phyloP scores from a whole-genome alignment of 2,329 filamentous ascomycete genomes.

The Cercospora sesami region DNA sequence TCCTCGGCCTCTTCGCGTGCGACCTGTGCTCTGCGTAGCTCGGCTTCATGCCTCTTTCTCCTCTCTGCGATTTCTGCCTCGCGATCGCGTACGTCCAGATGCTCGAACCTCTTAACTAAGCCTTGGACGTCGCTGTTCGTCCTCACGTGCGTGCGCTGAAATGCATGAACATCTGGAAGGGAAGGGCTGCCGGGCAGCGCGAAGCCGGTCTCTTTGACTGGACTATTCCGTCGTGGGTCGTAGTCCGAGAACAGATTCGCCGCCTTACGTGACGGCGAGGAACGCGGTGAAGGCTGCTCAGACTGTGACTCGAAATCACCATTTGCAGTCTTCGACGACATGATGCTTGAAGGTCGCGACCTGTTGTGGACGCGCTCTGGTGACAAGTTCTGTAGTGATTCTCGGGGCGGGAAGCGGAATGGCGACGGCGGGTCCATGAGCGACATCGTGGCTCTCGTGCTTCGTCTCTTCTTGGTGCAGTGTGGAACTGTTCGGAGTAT shows the following conservation, averaged over 20 bases:
- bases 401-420: conserved; percentile 56
- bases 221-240: conserved; percentile 25
- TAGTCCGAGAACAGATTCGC: conserved; percentile 38
- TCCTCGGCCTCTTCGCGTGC: conserved; percentile 65
- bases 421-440: conserved; percentile 28
- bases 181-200: conserved; percentile 33
- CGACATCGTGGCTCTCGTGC: conserved; percentile 8
- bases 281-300: conserved; percentile 30
- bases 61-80: conserved; percentile 44
- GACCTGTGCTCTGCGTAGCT: conserved; percentile 47
- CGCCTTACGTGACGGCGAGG: conserved; percentile 39
- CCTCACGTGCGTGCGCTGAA: conserved; percentile 44
- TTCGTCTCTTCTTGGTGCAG: neutral
- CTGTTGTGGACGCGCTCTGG: conserved; percentile 62
- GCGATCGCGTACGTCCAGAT: conserved; percentile 57
- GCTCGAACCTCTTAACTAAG: conserved; percentile 70
- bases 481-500: neutral
- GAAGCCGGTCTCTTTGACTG: conserved; percentile 21
- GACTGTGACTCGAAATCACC: conserved; percentile 10
- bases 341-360: conserved; percentile 41
- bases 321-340: conserved; percentile 19
- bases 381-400: conserved; percentile 58
- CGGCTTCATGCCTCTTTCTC: conserved; percentile 46
- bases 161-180: conserved; percentile 35
- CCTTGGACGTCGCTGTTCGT: conserved; percentile 61